Base-by-base conservation (phyloP, 805 yeast genomes). In the Yamadazyma sp. region DNA sequence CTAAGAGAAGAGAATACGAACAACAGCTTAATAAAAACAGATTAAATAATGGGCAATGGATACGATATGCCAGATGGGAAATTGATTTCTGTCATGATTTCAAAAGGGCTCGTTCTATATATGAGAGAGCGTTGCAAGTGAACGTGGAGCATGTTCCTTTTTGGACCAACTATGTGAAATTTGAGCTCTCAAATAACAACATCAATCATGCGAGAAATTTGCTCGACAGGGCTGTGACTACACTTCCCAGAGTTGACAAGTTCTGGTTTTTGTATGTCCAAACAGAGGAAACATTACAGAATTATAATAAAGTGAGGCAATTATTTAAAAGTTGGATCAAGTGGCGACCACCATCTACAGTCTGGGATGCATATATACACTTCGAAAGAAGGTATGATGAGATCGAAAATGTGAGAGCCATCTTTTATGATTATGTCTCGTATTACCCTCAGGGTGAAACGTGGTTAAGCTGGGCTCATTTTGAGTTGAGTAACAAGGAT, bases 1-100 rank as follows among this genome's bases (percentile, higher is more conserved):
- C 89, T 17, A 87, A 84, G 49, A 67, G 99, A 43, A 73, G 75
- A 22, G 96, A 86, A 48, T 91, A 70, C 55, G 98, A 93, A 60
- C 81, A 81, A 47, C 95, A 90, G n/a, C 62, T 93, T 37, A 78
- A 93, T 49, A 74, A 93, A 48, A 91, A 91, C 55, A 66, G 95
- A 42, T 74, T 83, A 23, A 89, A 88, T 52, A 71, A 76, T 52
- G 83, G 87, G 2, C 95, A 89, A 55, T 93, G 98, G 96, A 71
- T 87, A 55, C 69, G 96, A 39, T 93, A 91, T 58, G 98, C 96
- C 0, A 76, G 75, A 41, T 87, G 89, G 77, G 99, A 91, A 59
- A 57, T 81, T 3, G 84, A 83, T 4, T 60, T 64, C 42, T 91
- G 86, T 49, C 82, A 79, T 42, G 95, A 91, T 52, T 70, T 76